phyloP scores from a whole-genome alignment of 345 rosid species.

The Abelmoschus esculentus region DNA sequence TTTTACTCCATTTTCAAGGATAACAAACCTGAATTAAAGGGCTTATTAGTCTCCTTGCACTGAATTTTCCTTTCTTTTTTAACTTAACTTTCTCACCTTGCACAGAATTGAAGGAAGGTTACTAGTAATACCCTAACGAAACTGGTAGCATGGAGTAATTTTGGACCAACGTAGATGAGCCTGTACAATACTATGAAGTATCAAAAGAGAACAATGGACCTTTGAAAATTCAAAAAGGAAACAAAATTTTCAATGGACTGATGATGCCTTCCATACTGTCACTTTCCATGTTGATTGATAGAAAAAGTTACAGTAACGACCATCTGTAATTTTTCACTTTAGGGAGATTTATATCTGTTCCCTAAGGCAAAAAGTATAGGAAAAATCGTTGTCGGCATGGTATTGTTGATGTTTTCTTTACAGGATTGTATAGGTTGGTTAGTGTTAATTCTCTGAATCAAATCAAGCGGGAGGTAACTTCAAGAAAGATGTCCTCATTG shows the following conservation, averaged over 20 bases:
- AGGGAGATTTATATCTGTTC: no score
- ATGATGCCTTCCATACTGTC: background rate
- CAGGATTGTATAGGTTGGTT: background rate
- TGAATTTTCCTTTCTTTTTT: no score
- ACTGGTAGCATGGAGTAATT: no score
- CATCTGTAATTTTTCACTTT: background rate
- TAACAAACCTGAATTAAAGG: no score
- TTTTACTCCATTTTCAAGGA: no score
- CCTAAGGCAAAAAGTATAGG: background rate
- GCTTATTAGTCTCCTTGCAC: no score
- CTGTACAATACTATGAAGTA: background rate
- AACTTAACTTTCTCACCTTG: no score
- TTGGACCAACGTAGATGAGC: no score
- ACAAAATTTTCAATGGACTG: background rate
- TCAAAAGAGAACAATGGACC: background rate
- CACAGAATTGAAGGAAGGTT: no score
- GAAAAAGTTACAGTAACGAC: background rate
- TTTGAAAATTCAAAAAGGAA: background rate
- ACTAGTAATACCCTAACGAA: no score
- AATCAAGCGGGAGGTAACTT: background rate
- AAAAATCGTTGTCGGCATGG: background rate
- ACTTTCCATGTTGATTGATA: background rate
- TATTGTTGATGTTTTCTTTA: background rate
- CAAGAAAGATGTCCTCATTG: slow-evolving; percentile 22
- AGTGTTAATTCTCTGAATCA: background rate